Conservation (phyloP, 148 eudicot genomes). For the Polygonum maritimum region DNA sequence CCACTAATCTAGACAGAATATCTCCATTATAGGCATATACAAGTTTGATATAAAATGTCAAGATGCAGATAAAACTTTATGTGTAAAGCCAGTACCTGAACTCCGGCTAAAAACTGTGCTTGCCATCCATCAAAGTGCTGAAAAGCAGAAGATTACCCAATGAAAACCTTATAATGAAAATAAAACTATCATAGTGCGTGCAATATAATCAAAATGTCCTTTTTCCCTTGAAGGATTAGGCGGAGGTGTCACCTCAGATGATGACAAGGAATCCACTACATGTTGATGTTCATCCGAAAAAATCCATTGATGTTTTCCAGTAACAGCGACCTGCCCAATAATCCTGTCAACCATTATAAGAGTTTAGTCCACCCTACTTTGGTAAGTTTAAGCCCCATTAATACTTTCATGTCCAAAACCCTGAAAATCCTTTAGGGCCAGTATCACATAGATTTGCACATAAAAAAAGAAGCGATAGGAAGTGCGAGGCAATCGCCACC, state of each 20-base stretch:
- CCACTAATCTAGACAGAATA: background rate
- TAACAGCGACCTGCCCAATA: slow-evolving; percentile 74
- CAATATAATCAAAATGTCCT: background rate
- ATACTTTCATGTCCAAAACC: background rate
- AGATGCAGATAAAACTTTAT: slow-evolving; percentile 3
- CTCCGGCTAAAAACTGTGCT: slow-evolving; percentile 75
- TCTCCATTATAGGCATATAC: background rate
- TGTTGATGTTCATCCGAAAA: slow-evolving; percentile 37
- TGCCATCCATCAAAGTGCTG: slow-evolving; percentile 71
- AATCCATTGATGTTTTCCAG: slow-evolving; percentile 82
- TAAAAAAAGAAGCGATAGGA: background rate
- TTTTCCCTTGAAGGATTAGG: background rate
- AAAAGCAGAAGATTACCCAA: slow-evolving; percentile 15
- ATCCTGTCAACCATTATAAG: slow-evolving; percentile 34
- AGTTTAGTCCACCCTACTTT: slow-evolving; percentile 3
- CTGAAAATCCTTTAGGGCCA: background rate
- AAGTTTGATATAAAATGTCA: background rate
- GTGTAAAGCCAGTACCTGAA: slow-evolving; percentile 42
- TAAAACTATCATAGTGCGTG: background rate
- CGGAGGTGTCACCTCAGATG: slow-evolving; percentile 47
- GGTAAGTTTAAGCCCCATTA: background rate
- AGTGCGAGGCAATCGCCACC: background rate
- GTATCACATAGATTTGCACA: background rate
- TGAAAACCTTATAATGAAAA: slow-evolving; percentile 12
- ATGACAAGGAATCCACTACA: slow-evolving; percentile 23